Base-by-base conservation (phyloP, 495 filamentous ascomycete species). In the Penicilliopsis zonata region DNA sequence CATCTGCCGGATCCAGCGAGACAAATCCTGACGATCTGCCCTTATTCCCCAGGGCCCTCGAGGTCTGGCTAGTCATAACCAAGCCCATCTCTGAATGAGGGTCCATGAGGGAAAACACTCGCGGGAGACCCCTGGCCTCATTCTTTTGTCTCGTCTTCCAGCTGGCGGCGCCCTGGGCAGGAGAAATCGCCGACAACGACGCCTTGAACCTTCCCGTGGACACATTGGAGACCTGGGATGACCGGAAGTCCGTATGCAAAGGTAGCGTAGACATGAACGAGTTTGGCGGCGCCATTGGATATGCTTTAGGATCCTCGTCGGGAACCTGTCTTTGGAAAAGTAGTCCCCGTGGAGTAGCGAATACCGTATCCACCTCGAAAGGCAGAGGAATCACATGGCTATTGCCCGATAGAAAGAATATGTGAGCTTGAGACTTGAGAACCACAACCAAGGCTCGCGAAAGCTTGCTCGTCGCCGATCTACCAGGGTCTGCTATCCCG, bases 351-450 rank as follows among this genome's bases (percentile, higher is more conserved):
- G 84, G 78, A 13, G 85, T 80, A 9, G 87, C 76, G 56, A 87
- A 82, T 7, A 83, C 85, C 30, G 70, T 74, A 45, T 94, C 84
- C 21, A 95, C 80, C 53, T 94, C 86, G 44, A 99, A 96, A 9
- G 90, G 86, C 37, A 99, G 70, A 52, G 92, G 82, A 35, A 96
- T 73, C 35, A 92, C 74, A 69, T 96, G 85, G 53, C 74, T 93
- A 15, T 81, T 73, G 3, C 86, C 86, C 12, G 78, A 67, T n/a
- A 94, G 70, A 50, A 88, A 93, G 63, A 82, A 92, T 43, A 96
- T 73, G 47, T 94, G 90, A 15, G 84, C 86, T 47, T 95, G 88
- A 3, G 82, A 82, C 52, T 86, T 90, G 36, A 99, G 71, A 41
- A 95, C 80, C 23, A 96, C 78, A 4, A 96, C 86, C 31, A 99